Evolutionary conservation across 2,329 filamentous ascomycete species (phyloP), one percentile per base, ranked within the genome.

Genomic region (Alternaria tenuissima): DNA sequence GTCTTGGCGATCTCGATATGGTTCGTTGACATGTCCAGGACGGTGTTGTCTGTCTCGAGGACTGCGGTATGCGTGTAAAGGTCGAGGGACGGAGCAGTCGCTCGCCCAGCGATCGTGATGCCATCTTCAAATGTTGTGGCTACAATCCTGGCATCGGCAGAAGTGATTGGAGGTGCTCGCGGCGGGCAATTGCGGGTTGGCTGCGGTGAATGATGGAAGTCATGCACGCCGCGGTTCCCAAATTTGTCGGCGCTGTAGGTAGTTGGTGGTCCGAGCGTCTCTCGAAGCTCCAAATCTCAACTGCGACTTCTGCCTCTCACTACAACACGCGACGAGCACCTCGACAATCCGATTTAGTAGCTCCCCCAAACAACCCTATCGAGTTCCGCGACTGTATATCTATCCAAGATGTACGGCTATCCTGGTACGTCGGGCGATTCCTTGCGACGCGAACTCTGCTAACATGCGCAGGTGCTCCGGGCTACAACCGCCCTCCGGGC

Each of bases 401-500:
- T n/a, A 20, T 14, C 9, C 54, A 61, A 52, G 14, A 79, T 79
- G 77, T 78, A 77, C 66, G 75, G 73, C 48, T 79, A 78, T 63
- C 71, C 68, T 64, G 73, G 76, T 75, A 66, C 14, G 71, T 52
- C 42, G 7, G 14, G 18, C 11, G 20, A 8, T 42, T 28, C 26
- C n/a, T 26, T 46, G 28, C 48, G 38, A 57, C 34, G 18, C 51
- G 41, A 26, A n/a, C 36, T 46, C 48, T 55, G 61, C 70, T 74
- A 69, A 72, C 66, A 53, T 55, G 61, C 55, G 48, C 59, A 74
- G 79, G 78, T 64, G 78, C 81, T 75, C 83, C 85, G 65, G 86
- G 87, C 49, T 96, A 93, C 83, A 91, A 90, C 72, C 86, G 87
- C 59, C 90, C 91, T 73, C 91, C 91, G 53, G 87, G 88, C 68